These are phyloP conservation scores for Fagopyrum esculentum DNA, from an alignment of 148 eudicot genomes.

Conservation along the genomic window DNA sequence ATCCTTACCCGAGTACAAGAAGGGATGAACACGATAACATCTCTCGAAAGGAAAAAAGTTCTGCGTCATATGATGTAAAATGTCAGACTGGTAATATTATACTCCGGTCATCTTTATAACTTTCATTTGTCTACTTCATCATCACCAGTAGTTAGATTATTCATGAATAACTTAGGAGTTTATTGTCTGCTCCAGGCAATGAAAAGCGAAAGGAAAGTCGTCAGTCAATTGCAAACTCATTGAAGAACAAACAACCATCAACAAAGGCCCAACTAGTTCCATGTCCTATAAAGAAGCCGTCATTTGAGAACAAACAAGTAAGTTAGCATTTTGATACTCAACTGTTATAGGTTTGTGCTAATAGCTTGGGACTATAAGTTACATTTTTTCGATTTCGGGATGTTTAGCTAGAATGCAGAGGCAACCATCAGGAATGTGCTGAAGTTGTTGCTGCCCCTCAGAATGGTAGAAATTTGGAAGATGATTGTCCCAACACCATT, in stretches of 20 bases:
- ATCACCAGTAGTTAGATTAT: not conserved
- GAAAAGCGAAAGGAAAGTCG: constrained; percentile 36
- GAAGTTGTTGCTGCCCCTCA: constrained; percentile 15
- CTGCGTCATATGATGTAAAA: constrained; percentile 13
- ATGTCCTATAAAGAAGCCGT: constrained; percentile 22
- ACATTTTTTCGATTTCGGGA: not conserved
- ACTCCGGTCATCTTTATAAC: not conserved
- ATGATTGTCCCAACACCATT: constrained; percentile 39
- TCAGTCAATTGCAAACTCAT: constrained; percentile 17
- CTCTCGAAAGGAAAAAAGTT: constrained; percentile 17
- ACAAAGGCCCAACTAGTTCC: constrained; percentile 27
- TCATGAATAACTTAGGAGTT: not conserved
- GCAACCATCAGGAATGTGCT: constrained; percentile 20
- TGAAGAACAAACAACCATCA: constrained; percentile 24
- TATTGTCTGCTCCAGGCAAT: not conserved
- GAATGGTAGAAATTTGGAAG: not conserved
- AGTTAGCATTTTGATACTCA: constrained; percentile 29
- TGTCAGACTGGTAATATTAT: constrained; percentile 27
- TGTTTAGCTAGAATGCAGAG: constrained; percentile 42
- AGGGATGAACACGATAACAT: constrained; percentile 9
- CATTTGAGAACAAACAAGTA: not conserved
- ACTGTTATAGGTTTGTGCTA: constrained; percentile 29
- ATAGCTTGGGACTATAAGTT: not conserved
- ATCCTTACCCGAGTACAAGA: constrained; percentile 19
- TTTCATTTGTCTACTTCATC: not conserved